A percentile compares a stretch with the other conserved stretches of the same genome.
These are phyloP conservation scores for Cordyceps cateniannulata DNA, from an alignment of 2,329 filamentous ascomycete genomes.

Conservation along the genomic window DNA sequence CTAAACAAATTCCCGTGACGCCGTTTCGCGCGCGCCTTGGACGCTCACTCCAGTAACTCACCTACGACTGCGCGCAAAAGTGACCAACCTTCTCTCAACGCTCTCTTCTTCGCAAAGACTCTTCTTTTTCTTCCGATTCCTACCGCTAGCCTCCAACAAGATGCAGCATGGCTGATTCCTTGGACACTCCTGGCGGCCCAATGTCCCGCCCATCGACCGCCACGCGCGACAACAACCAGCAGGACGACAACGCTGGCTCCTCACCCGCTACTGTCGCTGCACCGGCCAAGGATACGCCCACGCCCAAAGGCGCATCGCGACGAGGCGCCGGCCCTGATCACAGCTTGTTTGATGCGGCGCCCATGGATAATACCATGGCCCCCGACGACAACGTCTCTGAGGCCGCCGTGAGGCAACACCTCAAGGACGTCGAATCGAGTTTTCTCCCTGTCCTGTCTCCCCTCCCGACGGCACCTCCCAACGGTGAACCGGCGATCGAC, in stretches of 20 bases:
- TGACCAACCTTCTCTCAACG: not conserved
- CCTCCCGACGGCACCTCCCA: slow-evolving; percentile 39
- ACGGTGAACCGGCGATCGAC: slow-evolving; percentile 35
- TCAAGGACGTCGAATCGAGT: slow-evolving; percentile 60
- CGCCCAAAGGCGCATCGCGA: slow-evolving; percentile 9
- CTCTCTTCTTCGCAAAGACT: not conserved
- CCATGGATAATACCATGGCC: slow-evolving; percentile 27
- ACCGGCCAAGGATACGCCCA: slow-evolving; percentile 4
- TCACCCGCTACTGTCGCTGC: slow-evolving; percentile 19
- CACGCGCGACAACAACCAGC: not conserved
- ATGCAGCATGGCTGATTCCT: slow-evolving; percentile 13
- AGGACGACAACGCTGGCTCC: not conserved
- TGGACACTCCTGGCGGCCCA: slow-evolving; percentile 8
- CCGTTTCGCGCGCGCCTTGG: not conserved
- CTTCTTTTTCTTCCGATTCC: not conserved
- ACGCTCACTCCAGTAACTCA: not conserved
- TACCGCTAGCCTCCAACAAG: not conserved
- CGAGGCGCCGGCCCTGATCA: slow-evolving; percentile 22
- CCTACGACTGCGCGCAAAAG: not conserved
- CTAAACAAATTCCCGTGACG: not conserved
- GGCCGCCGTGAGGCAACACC: slow-evolving; percentile 46
- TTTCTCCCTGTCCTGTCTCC: slow-evolving; percentile 55
- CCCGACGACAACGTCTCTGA: slow-evolving; percentile 45
- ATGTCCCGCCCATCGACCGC: slow-evolving; percentile 7
- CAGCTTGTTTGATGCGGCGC: slow-evolving; percentile 37